Percentiles rank a stretch among this genome's conserved stretches.
Evolutionary conservation across 257 asterid species (phyloP).

Genomic region (Nicotiana benthamiana): DNA sequence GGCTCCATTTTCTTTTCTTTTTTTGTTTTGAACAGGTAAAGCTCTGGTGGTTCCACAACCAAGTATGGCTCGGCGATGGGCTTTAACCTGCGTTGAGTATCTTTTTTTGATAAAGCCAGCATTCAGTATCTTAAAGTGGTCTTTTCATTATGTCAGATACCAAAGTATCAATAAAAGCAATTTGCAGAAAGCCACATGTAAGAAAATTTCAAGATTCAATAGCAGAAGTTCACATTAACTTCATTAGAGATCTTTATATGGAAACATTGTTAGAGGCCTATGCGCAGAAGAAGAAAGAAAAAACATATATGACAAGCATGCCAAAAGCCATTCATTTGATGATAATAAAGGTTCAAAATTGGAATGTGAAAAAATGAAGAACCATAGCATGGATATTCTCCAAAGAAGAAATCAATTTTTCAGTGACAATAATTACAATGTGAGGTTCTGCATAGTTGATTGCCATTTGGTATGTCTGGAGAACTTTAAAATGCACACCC

Average conservation of each 20-base stretch:
- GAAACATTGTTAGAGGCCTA: not conserved
- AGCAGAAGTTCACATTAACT: not conserved
- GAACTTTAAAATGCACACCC: not conserved
- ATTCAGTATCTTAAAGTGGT: not conserved
- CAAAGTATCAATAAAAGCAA: not conserved
- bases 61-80: too few species aligned
- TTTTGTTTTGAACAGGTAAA: not conserved
- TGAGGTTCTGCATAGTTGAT: not conserved
- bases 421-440: not conserved
- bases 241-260: not conserved
- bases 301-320: not conserved
- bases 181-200: not conserved
- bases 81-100: too few species aligned
- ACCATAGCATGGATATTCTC: not conserved
- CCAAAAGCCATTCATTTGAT: not conserved
- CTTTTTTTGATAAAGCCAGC: too few species aligned
- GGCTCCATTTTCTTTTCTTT: not conserved
- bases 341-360: not conserved
- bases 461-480: not conserved
- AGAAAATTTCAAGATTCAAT: slow-evolving; percentile 1
- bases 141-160: not conserved
- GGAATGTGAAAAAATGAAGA: not conserved
- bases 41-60: not conserved
- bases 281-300: not conserved
- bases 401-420: not conserved